These are phyloP conservation scores for Herpetomonas tarakana DNA, from an alignment of 208 protist species.

Conservation along the genomic window DNA sequence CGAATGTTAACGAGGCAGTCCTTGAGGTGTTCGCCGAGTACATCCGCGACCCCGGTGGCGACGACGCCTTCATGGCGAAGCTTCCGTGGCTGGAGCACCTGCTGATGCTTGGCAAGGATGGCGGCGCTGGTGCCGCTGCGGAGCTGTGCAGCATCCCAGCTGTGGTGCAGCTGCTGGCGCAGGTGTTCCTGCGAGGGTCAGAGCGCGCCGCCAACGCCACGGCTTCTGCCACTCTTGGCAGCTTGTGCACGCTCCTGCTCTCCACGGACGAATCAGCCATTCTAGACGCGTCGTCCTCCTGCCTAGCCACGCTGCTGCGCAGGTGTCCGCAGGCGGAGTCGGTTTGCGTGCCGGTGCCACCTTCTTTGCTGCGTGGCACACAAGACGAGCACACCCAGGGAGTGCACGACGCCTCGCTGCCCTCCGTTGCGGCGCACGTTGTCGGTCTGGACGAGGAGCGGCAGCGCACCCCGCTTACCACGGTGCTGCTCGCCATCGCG, in stretches of 20 bases:
- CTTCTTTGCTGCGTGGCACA: background rate
- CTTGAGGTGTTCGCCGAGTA: constrained; percentile 28
- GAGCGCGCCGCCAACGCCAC: constrained; percentile 20
- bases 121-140: background rate
- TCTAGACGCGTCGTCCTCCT: constrained; percentile 32
- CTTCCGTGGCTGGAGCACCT: constrained; percentile 14
- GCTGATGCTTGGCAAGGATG: background rate
- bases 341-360: constrained; percentile 17
- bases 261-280: constrained; percentile 53
- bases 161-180: constrained; percentile 9
- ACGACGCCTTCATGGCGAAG: constrained; percentile 10
- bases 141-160: constrained; percentile 1
- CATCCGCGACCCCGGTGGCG: constrained; percentile 4
- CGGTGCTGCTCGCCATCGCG: constrained; percentile 40
- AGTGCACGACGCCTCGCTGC: background rate
- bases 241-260: constrained; percentile 45
- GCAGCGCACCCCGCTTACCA: constrained; percentile 29
- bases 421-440: background rate
- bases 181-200: constrained; percentile 15
- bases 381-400: background rate
- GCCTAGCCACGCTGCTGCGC: constrained; percentile 44
- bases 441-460: constrained; percentile 10
- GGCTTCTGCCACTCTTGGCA: constrained; percentile 22
- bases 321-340: constrained; percentile 35
- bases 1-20: constrained; percentile 54